Conservation (phyloP, 179 eudicot genomes). For the Nepenthes alata region DNA sequence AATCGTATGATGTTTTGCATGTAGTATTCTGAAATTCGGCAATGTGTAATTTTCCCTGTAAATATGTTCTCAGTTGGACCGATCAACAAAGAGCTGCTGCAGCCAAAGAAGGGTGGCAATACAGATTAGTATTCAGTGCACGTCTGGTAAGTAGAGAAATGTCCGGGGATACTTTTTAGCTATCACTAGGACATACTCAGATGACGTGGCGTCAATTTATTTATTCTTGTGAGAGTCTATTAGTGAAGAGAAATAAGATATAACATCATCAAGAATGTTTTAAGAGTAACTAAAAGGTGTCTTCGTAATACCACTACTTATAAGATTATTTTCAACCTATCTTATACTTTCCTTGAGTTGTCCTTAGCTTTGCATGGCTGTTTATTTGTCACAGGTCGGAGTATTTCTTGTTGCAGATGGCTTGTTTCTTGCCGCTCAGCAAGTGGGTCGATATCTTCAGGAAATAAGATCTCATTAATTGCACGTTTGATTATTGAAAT, state of each 20-base stretch:
- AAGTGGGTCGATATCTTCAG: slow-evolving; percentile 59
- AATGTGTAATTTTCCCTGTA: slow-evolving; percentile 4
- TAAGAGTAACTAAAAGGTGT: no score
- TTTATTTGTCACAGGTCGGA: slow-evolving; percentile 44
- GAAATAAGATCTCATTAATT: slow-evolving; percentile 53
- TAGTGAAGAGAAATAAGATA: no score
- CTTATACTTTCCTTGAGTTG: not conserved
- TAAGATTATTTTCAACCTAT: not conserved
- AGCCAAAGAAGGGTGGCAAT: slow-evolving; percentile 85
- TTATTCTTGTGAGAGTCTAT: no score
- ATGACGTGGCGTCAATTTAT: no score
- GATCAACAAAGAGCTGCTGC: slow-evolving; percentile 91
- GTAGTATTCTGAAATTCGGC: not conserved
- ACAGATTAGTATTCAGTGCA: slow-evolving; percentile 72
- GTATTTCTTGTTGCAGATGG: slow-evolving; percentile 70
- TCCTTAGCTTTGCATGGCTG: not conserved
- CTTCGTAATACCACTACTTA: no score
- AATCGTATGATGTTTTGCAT: not conserved
- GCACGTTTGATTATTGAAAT: no score
- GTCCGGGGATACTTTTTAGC: no score
- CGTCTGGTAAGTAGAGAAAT: slow-evolving; percentile 44
- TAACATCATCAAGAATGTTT: no score
- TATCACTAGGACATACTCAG: no score
- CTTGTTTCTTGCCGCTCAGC: slow-evolving; percentile 62
- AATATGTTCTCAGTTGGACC: slow-evolving; percentile 54